Evolutionary conservation across 345 rosid species (phyloP).

Genomic region (Brassica juncea): DNA sequence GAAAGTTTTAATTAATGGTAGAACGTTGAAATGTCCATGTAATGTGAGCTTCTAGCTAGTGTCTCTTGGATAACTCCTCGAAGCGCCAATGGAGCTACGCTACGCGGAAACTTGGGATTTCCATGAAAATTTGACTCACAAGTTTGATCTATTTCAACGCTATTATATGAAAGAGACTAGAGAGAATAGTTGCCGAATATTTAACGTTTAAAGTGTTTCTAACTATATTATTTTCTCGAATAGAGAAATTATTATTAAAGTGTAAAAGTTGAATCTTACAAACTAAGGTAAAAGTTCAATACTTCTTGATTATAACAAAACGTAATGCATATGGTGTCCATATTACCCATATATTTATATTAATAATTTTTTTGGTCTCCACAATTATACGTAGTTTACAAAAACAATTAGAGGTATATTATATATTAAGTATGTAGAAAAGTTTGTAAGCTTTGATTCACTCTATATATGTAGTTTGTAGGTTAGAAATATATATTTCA

Average conservation of each 20-base stretch:
- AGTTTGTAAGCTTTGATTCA: background rate
- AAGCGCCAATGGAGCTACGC: conserved; percentile 24
- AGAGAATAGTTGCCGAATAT: background rate
- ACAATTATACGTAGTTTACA: background rate
- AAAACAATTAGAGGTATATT: background rate
- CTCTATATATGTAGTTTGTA: background rate
- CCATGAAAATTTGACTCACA: conserved; percentile 16
- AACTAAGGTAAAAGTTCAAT: background rate
- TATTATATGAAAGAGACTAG: background rate
- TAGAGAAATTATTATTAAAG: background rate
- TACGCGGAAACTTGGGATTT: conserved; percentile 38
- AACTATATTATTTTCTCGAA: background rate
- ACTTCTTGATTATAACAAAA: background rate
- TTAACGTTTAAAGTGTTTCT: background rate
- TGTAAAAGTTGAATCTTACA: background rate
- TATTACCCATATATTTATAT: background rate
- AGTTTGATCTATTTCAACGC: conserved; percentile 21
- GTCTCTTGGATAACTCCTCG: conserved; percentile 36
- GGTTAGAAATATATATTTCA: background rate
- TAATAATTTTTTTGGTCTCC: background rate
- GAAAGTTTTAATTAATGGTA: conserved; percentile 9
- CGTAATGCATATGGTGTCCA: background rate
- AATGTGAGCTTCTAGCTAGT: conserved; percentile 23
- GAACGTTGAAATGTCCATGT: conserved; percentile 39
- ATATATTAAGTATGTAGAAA: background rate